phyloP scores from a whole-genome alignment of 2,329 filamentous ascomycete genomes.

The Dryadomyces sulphureus region DNA sequence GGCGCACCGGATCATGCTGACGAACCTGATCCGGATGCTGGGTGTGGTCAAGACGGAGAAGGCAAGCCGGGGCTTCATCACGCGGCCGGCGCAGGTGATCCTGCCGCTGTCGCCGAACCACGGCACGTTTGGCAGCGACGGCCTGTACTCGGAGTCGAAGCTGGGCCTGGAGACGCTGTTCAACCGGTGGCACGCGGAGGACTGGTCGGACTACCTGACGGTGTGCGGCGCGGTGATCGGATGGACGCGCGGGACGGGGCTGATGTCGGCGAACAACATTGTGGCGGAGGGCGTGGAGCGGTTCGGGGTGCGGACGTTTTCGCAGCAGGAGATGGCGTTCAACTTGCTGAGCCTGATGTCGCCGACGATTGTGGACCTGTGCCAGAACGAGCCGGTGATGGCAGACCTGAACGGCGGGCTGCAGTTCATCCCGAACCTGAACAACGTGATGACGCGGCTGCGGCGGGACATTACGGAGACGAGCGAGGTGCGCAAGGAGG shows the following conservation, averaged over 20 bases:
- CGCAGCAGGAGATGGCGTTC: constrained; percentile 99
- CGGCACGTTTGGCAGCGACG: constrained; percentile 94
- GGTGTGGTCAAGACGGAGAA: constrained; percentile 88
- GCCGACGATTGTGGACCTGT: constrained; percentile 83
- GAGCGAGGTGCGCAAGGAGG: constrained; percentile 81
- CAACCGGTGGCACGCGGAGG: constrained; percentile 96
- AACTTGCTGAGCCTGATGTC: constrained; percentile 95
- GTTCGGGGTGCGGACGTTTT: constrained; percentile 95
- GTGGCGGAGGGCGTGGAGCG: constrained; percentile 94
- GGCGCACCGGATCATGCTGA: constrained; percentile 97
- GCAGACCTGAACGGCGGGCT: constrained; percentile 95
- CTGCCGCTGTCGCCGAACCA: constrained; percentile 94
- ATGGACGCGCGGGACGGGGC: constrained; percentile 94
- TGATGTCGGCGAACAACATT: constrained; percentile 50
- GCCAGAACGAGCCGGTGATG: constrained; percentile 89
- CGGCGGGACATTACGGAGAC: constrained; percentile 92
- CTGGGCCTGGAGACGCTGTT: constrained; percentile 93
- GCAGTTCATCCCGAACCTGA: constrained; percentile 92
- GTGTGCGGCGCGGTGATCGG: constrained; percentile 97
- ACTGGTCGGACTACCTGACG: constrained; percentile 93
- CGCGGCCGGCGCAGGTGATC: constrained; percentile 89
- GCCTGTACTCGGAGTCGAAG: constrained; percentile 92
- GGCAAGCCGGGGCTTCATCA: constrained; percentile 75
- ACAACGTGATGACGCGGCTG: constrained; percentile 83
- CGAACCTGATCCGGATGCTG: constrained; percentile 83